A percentile compares a stretch with the other conserved stretches of the same genome.
Evolutionary conservation across 805 yeast genomes (phyloP).

Genomic region (Candida methanosorbosa): DNA sequence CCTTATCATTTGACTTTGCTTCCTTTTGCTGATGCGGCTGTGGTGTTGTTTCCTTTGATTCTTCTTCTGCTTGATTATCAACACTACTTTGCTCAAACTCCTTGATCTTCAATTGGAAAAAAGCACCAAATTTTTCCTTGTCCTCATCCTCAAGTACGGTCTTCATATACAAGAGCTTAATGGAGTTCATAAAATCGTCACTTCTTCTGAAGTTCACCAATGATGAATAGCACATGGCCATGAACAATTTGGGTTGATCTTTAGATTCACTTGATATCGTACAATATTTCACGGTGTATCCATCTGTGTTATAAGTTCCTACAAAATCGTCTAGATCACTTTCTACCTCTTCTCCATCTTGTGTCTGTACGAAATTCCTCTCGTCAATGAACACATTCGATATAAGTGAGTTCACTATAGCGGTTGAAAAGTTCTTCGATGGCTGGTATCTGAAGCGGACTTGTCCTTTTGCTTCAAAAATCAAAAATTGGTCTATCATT

Average conservation of each 20-base stretch:
- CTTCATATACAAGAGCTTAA: constrained; percentile 15
- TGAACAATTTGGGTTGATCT: constrained; percentile 21
- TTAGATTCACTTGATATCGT: constrained; percentile 28
- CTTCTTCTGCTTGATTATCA: constrained; percentile 1
- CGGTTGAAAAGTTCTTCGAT: constrained; percentile 27
- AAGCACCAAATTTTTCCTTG: constrained; percentile 27
- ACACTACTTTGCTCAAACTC: constrained; percentile 16
- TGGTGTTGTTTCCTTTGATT: constrained; percentile 1
- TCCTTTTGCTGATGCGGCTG: constrained; percentile 1
- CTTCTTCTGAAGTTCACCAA: constrained; percentile 21
- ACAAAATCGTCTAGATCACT: constrained; percentile 14
- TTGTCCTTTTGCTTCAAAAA: constrained; percentile 44
- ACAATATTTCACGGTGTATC: constrained; percentile 37
- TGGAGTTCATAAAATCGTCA: constrained; percentile 18
- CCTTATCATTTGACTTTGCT: not conserved
- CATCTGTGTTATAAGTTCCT: constrained; percentile 25
- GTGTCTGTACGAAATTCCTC: constrained; percentile 16
- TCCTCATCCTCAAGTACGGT: constrained; percentile 7
- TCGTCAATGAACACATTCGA: constrained; percentile 39
- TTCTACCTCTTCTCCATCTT: constrained; percentile 12
- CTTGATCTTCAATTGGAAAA: constrained; percentile 28
- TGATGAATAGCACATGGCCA: constrained; percentile 34
- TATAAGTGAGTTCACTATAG: constrained; percentile 38
- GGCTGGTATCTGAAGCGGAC: constrained; percentile 40
- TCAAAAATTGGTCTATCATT: constrained; percentile 40